These are phyloP conservation scores for Monascus purpureus DNA, from an alignment of 495 filamentous ascomycete genomes.

Conservation along the genomic window DNA sequence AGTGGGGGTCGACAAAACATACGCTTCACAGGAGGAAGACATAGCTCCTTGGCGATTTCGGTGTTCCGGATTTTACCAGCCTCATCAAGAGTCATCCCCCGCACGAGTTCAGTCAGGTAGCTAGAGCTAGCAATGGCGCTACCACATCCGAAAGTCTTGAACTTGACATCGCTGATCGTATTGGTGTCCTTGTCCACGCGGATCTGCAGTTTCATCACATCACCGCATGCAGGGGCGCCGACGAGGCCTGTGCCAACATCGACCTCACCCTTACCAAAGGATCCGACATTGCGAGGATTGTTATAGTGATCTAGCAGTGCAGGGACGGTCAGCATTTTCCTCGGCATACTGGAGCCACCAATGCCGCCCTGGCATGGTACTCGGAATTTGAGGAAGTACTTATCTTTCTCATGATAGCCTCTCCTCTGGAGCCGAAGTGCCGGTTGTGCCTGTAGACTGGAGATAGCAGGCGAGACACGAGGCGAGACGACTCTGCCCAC, in stretches of 20 bases:
- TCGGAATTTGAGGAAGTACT: constrained; percentile 8
- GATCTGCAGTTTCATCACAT: constrained; percentile 99
- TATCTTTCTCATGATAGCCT: constrained; percentile 52
- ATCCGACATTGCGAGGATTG: constrained; percentile 86
- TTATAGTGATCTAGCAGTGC: constrained; percentile 86
- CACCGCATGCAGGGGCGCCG: constrained; percentile 77
- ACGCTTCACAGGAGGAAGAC: constrained; percentile 92
- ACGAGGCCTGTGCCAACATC: constrained; percentile 97
- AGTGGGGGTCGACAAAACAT: too few relatives aligned
- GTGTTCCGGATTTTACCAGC: constrained; percentile 87
- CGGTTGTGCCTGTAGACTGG: constrained; percentile 17
- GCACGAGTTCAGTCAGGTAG: constrained; percentile 84
- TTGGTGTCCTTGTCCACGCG: constrained; percentile 81
- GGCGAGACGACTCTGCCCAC: constrained; percentile 31
- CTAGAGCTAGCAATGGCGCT: constrained; percentile 83
- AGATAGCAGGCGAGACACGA: constrained; percentile 28
- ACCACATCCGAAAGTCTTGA: constrained; percentile 98
- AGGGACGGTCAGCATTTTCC: constrained; percentile 21
- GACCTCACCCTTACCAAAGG: constrained; percentile 67
- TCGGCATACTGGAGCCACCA: too few relatives aligned
- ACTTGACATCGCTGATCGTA: constrained; percentile 87
- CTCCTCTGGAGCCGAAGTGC: constrained; percentile 24
- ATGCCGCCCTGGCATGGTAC: too few relatives aligned
- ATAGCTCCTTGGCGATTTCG: constrained; percentile 93
- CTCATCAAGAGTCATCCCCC: constrained; percentile 92